These are phyloP conservation scores for Lichtheimia ramosa DNA, from an alignment of 371 early-diverging fungal genomes.

Conservation along the genomic window DNA sequence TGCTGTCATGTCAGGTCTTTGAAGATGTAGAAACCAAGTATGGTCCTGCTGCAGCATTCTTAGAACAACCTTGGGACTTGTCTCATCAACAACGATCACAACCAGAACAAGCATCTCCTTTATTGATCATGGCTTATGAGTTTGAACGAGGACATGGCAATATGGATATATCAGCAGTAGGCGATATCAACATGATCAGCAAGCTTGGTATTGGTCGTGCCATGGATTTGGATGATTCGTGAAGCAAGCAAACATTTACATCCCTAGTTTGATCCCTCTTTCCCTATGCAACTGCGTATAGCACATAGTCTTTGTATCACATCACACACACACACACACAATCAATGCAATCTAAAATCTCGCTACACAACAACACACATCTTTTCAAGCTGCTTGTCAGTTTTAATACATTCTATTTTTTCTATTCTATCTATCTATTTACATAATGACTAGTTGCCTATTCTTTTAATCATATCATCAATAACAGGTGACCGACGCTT, in stretches of 20 bases:
- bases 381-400: background rate
- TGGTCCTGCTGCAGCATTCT: conserved; percentile 9
- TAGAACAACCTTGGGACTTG: conserved; percentile 16
- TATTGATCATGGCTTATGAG: conserved; percentile 52
- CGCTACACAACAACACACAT: background rate
- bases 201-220: conserved; percentile 22
- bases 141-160: conserved; percentile 55
- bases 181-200: conserved; percentile 12
- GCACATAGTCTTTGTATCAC: background rate
- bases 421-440: background rate
- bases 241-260: background rate
- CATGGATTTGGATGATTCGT: conserved; percentile 22
- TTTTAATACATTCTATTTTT: background rate
- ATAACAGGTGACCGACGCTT: conserved; percentile 24
- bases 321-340: background rate
- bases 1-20: conserved; percentile 34
- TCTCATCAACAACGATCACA: background rate
- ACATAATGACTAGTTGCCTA: conserved; percentile 1
- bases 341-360: background rate
- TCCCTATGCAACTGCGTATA: no score
- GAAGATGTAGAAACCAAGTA: conserved; percentile 50
- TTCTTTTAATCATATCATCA: conserved; percentile 26
- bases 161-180: conserved; percentile 29
- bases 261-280: background rate
- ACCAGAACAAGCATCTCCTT: conserved; percentile 16